Conservation (phyloP, 2,329 filamentous ascomycete genomes). For the Colletotrichum gigasporum region DNA sequence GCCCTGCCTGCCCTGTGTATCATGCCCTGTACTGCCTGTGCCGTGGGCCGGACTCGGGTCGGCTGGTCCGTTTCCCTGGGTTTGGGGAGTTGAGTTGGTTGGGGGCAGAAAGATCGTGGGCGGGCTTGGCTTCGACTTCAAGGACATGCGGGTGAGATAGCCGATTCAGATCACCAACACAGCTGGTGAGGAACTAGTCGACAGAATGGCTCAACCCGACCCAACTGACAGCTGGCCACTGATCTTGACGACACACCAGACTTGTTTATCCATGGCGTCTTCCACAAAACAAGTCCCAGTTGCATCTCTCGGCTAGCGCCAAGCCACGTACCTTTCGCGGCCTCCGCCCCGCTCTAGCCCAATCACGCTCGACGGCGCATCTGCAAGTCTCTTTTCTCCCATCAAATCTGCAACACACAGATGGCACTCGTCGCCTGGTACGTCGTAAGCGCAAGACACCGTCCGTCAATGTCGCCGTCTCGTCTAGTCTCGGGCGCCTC, state of each 20-base stretch:
- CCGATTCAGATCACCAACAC: too few species aligned
- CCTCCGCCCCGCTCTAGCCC: slow-evolving; percentile 8
- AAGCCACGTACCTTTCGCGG: slow-evolving; percentile 21
- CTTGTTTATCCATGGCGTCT: not conserved
- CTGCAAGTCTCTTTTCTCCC: slow-evolving; percentile 4
- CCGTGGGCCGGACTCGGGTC: too few species aligned
- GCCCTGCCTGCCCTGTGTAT: too few species aligned
- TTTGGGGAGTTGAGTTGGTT: not conserved
- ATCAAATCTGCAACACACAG: slow-evolving; percentile 21
- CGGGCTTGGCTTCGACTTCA: not conserved
- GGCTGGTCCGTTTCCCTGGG: not conserved
- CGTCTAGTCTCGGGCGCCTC: slow-evolving; percentile 6
- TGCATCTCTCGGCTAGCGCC: slow-evolving; percentile 6
- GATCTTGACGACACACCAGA: too few species aligned
- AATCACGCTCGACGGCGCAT: slow-evolving; percentile 7
- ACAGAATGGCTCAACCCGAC: too few species aligned
- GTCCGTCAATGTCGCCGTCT: not conserved
- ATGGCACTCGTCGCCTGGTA: not conserved
- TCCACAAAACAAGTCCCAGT: slow-evolving; percentile 1
- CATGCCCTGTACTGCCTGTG: too few species aligned
- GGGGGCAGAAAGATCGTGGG: not conserved
- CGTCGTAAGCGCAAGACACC: not conserved
- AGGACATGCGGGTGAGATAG: too few species aligned
- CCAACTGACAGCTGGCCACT: too few species aligned
- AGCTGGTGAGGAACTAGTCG: too few species aligned